A percentile compares a stretch with the other conserved stretches of the same genome.
Conservation (phyloP, 306 rosid genomes). For the Vigna unguiculata region DNA sequence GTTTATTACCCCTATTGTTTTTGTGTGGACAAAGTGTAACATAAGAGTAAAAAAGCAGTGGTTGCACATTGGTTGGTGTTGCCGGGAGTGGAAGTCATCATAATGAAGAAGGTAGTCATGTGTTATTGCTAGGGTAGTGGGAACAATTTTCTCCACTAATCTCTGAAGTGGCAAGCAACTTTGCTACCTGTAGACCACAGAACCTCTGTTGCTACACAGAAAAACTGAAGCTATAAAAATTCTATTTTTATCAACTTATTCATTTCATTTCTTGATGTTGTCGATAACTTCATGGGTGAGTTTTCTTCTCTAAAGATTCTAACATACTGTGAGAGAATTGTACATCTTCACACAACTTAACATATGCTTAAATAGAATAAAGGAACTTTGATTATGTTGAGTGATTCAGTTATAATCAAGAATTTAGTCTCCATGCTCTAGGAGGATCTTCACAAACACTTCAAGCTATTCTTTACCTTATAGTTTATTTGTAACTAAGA, state of each 20-base stretch:
- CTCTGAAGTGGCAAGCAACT: slow-evolving; percentile 22
- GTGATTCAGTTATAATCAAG: too few species aligned
- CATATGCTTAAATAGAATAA: too few species aligned
- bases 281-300: too few species aligned
- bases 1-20: neutral
- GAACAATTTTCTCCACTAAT: slow-evolving; percentile 54
- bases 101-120: neutral
- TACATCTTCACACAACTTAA: too few species aligned
- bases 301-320: too few species aligned
- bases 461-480: too few species aligned
- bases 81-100: slow-evolving; percentile 43
- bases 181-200: slow-evolving; percentile 29
- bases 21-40: neutral
- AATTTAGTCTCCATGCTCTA: too few species aligned
- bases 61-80: slow-evolving; percentile 19
- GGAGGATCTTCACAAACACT: too few species aligned
- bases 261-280: too few species aligned
- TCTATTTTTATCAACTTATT: neutral
- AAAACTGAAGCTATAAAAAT: neutral
- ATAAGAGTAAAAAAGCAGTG: slow-evolving; percentile 35
- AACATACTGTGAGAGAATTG: too few species aligned
- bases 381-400: too few species aligned
- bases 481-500: too few species aligned
- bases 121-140: slow-evolving; percentile 44
- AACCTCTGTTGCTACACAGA: neutral